Conservation (phyloP, 202 grass and related monocot species). For the Digitaria exilis region DNA sequence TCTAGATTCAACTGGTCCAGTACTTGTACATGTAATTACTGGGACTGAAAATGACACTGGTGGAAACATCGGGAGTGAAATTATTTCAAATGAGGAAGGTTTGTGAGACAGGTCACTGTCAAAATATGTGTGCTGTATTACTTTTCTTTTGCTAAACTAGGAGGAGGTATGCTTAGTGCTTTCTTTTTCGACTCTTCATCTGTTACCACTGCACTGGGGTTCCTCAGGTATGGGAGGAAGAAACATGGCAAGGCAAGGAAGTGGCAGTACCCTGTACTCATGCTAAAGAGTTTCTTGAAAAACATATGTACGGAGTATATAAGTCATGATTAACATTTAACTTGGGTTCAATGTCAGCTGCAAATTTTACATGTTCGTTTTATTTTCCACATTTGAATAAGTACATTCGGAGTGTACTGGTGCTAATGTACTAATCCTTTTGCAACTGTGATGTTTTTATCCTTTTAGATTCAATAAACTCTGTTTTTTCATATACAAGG, state of each 20-base stretch:
- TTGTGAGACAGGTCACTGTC: conserved; percentile 1
- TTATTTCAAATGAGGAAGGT: conserved; percentile 27
- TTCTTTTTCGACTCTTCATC: neutral
- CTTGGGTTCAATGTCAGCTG: neutral
- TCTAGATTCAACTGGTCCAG: conserved; percentile 69
- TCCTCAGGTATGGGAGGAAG: neutral
- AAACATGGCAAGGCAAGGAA: neutral
- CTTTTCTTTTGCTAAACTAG: conserved; percentile 10
- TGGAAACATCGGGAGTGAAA: conserved; percentile 39
- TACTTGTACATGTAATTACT: conserved; percentile 73
- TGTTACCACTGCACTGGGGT: conserved; percentile 3
- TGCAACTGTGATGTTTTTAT: neutral
- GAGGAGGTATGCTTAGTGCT: neutral
- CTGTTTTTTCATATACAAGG: conserved; percentile 2
- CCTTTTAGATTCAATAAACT: neutral
- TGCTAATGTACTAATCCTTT: conserved; percentile 15
- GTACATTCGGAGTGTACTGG: neutral
- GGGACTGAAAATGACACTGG: conserved; percentile 53
- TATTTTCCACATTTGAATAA: neutral
- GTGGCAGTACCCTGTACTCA: neutral
- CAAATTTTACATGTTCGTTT: neutral
- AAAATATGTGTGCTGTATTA: neutral
- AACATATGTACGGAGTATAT: conserved; percentile 19
- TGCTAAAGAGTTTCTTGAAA: conserved; percentile 17
- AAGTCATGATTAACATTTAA: neutral